phyloP scores from a whole-genome alignment of 306 rosid genomes.

The Abrus precatorius region DNA sequence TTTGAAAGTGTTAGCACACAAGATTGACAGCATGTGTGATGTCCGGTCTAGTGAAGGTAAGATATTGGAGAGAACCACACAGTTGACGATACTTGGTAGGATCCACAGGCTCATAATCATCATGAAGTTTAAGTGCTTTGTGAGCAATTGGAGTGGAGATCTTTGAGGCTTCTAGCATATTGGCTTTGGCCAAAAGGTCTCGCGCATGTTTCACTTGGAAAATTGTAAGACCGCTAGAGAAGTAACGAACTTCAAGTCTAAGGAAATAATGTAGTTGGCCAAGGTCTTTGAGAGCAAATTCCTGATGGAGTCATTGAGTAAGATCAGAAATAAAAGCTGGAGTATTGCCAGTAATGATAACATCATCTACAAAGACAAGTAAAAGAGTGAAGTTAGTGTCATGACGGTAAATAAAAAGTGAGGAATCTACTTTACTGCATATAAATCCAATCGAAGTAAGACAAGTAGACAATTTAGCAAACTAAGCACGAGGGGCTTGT shows the following conservation, averaged over 20 bases:
- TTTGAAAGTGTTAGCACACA: no score
- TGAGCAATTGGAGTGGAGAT: no score
- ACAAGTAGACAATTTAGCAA: background rate
- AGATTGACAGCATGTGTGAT: no score
- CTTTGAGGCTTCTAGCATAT: no score
- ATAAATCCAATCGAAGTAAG: no score
- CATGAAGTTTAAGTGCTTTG: no score
- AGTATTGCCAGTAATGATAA: background rate
- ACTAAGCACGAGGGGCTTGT: background rate
- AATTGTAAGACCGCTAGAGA: background rate
- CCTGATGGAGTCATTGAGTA: background rate
- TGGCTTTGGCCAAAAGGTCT: no score
- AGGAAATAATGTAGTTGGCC: background rate
- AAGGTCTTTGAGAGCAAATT: background rate
- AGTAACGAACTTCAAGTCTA: background rate
- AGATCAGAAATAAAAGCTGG: background rate
- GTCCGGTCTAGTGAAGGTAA: no score
- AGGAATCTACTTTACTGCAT: background rate
- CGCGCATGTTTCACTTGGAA: background rate
- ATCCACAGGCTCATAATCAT: no score
- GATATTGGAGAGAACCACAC: no score
- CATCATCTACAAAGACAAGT: background rate
- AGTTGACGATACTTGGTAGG: no score
- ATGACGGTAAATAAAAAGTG: background rate
- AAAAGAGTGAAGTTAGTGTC: background rate